These are phyloP conservation scores for Selaginella tamariscina DNA, from an alignment of 75 land plant genomes.

Conservation along the genomic window DNA sequence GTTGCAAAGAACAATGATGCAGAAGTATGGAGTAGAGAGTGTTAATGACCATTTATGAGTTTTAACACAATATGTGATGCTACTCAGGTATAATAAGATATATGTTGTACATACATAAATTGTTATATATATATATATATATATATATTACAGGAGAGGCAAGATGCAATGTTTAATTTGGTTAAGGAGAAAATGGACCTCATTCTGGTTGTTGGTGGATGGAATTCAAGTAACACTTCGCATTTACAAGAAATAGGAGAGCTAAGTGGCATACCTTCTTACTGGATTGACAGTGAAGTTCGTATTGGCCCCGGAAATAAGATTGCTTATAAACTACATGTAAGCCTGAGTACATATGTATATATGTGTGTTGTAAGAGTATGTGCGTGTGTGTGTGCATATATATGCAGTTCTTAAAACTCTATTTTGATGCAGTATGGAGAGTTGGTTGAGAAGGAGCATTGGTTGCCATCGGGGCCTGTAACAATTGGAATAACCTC, in stretches of 20 bases:
- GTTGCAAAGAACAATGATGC: slow-evolving; percentile 78
- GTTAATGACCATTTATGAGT: slow-evolving; percentile 65
- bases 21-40: slow-evolving; percentile 75
- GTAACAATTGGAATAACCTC: slow-evolving; percentile 81
- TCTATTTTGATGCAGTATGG: slow-evolving; percentile 54
- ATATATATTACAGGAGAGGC: slow-evolving; percentile 56
- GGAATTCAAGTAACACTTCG: slow-evolving; percentile 95
- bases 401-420: not conserved
- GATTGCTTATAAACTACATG: slow-evolving; percentile 59
- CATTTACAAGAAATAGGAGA: slow-evolving; percentile 96
- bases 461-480: slow-evolving; percentile 76
- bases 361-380: not conserved
- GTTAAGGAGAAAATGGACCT: slow-evolving; percentile 73
- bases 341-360: too few species aligned
- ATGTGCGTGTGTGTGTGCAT: not conserved
- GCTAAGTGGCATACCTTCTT: slow-evolving; percentile 68
- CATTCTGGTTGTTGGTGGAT: slow-evolving; percentile 85
- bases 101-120: not conserved
- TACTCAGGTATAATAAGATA: slow-evolving; percentile 72
- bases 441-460: slow-evolving; percentile 79
- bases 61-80: slow-evolving; percentile 99
- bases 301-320: slow-evolving; percentile 85
- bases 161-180: slow-evolving; percentile 91
- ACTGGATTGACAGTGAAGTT: slow-evolving; percentile 83
- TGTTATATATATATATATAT: not conserved